Evolutionary conservation across 805 yeast species (phyloP).

Genomic region (Candida parachauliodes): DNA sequence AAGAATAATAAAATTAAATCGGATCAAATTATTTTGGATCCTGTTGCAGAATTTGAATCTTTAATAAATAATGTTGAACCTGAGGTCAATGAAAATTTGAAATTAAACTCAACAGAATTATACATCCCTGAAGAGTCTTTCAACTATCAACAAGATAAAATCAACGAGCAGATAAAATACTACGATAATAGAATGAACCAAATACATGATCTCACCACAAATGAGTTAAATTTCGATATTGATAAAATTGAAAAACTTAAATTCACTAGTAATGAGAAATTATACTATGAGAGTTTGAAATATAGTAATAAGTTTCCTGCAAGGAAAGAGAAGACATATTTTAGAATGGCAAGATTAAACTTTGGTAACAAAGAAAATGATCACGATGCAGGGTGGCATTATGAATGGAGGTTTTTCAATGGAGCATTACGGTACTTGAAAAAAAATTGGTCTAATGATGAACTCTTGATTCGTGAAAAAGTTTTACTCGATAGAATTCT

Average conservation of each 20-base stretch:
- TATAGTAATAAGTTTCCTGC: conserved; percentile 14
- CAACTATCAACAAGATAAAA: conserved; percentile 21
- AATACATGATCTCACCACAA: conserved; percentile 12
- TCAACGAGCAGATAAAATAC: conserved; percentile 21
- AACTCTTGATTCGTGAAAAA: conserved; percentile 18
- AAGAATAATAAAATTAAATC: conserved; percentile 15
- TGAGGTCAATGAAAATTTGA: conserved; percentile 11
- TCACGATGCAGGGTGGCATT: conserved; percentile 49
- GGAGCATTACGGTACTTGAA: conserved; percentile 48
- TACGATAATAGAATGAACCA: conserved; percentile 15
- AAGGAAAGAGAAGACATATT: conserved; percentile 30
- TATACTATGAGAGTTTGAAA: conserved; percentile 21
- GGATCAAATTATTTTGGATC: conserved; percentile 23
- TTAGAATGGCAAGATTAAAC: conserved; percentile 26
- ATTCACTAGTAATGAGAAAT: conserved; percentile 17
- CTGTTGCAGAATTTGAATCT: conserved; percentile 25
- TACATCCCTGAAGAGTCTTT: conserved; percentile 22
- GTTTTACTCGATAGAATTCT: conserved; percentile 18
- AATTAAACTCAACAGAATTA: conserved; percentile 21
- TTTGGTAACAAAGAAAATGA: conserved; percentile 21
- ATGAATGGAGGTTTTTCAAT: conserved; percentile 56
- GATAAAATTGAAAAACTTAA: conserved; percentile 7
- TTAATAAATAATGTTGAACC: conserved; percentile 21
- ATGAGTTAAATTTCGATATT: conserved; percentile 12
- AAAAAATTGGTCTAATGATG: conserved; percentile 21